These are phyloP conservation scores for Bidens hawaiensis DNA, from an alignment of 140 eudicot genomes.

Conservation along the genomic window DNA sequence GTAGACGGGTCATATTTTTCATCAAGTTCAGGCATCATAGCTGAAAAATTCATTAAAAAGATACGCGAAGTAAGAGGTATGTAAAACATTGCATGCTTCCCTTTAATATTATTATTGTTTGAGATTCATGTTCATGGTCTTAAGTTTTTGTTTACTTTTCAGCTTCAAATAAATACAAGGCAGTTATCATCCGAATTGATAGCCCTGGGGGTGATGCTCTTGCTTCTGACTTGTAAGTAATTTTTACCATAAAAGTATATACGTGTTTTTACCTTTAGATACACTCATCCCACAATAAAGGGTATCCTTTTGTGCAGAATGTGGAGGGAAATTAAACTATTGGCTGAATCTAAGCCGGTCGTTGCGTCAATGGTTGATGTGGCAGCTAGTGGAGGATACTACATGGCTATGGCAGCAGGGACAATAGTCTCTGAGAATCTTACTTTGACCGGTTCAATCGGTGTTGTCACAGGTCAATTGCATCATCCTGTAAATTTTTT, in stretches of 20 bases:
- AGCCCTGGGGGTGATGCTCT: slow-evolving; percentile 95
- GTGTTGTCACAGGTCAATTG: slow-evolving; percentile 65
- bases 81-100: not conserved
- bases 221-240: slow-evolving; percentile 93
- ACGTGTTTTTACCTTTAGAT: not conserved
- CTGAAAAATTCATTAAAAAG: slow-evolving; percentile 80
- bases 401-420: slow-evolving; percentile 95
- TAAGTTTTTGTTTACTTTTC: slow-evolving; percentile 22
- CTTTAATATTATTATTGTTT: not conserved
- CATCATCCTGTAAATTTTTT: not conserved
- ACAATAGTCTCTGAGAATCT: slow-evolving; percentile 79
- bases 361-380: slow-evolving; percentile 93
- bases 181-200: slow-evolving; percentile 84
- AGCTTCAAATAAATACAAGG: slow-evolving; percentile 82
- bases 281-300: not conserved
- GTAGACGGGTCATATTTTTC: slow-evolving; percentile 54
- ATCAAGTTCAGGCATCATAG: slow-evolving; percentile 57
- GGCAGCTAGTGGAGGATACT: slow-evolving; percentile 98
- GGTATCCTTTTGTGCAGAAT: slow-evolving; percentile 47
- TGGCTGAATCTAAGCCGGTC: slow-evolving; percentile 80
- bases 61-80: slow-evolving; percentile 68
- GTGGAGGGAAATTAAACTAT: slow-evolving; percentile 87
- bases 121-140: not conserved
- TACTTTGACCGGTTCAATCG: slow-evolving; percentile 93
- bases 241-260: not conserved